Percentiles rank a stretch among this genome's conserved stretches.
Evolutionary conservation across 345 rosid genomes (phyloP).

Genomic region (Raphanus raphanistrum): DNA sequence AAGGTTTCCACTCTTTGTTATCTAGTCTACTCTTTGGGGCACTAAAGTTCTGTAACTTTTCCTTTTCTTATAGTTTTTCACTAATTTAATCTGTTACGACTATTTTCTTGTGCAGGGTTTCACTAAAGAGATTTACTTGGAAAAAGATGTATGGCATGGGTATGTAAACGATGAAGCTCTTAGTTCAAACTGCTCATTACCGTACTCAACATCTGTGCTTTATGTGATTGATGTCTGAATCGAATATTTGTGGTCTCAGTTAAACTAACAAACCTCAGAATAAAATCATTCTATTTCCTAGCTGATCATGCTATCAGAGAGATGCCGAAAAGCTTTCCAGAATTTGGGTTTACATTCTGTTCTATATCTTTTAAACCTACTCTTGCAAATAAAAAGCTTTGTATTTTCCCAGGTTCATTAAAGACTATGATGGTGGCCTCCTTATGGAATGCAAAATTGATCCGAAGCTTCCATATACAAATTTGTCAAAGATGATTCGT

Average conservation of each 20-base stretch:
- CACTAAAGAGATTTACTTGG: constrained; percentile 97
- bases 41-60: constrained; percentile 1
- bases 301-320: constrained; percentile 16
- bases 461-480: constrained; percentile 95
- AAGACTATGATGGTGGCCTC: constrained; percentile 98
- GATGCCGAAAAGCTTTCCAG: neutral
- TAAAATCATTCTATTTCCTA: neutral
- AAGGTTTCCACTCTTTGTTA: neutral
- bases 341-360: neutral
- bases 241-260: neutral
- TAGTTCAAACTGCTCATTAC: neutral
- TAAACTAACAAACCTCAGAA: constrained; percentile 4
- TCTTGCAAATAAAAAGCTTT: constrained; percentile 16
- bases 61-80: neutral
- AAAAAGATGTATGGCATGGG: constrained; percentile 98
- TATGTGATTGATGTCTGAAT: constrained; percentile 16
- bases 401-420: constrained; percentile 62
- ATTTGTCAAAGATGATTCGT: constrained; percentile 88
- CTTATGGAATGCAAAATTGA: constrained; percentile 98
- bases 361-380: neutral
- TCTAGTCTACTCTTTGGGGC: neutral
- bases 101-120: constrained; percentile 66
- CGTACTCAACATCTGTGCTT: neutral
- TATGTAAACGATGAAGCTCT: constrained; percentile 43
- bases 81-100: constrained; percentile 11